These are phyloP conservation scores for Pythium aristosporum DNA, from an alignment of 352 stramenopile genomes.

Conservation along the genomic window DNA sequence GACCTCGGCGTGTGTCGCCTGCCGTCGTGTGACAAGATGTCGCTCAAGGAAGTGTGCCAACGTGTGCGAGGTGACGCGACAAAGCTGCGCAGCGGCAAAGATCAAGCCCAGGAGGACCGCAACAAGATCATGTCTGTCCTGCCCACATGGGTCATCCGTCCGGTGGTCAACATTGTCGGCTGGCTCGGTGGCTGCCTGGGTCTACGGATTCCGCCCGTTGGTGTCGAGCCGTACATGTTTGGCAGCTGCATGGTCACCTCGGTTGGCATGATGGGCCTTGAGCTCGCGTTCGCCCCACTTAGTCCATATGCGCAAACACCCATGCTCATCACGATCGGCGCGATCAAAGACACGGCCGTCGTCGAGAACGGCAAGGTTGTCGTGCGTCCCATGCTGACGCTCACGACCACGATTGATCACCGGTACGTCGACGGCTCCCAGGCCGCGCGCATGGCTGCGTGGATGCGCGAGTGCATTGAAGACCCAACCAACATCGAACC, in stretches of 20 bases:
- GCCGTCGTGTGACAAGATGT: conserved; percentile 51
- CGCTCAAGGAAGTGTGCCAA: conserved; percentile 45
- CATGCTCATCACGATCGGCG: conserved; percentile 68
- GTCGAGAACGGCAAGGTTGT: conserved; percentile 59
- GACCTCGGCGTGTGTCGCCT: conserved; percentile 60
- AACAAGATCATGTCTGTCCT: conserved; percentile 64
- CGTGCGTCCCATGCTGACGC: conserved; percentile 57
- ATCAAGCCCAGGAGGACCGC: conserved; percentile 56
- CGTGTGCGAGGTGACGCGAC: conserved; percentile 45
- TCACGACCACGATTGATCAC: conserved; percentile 75
- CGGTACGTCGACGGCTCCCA: conserved; percentile 67
- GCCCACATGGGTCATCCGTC: conserved; percentile 55
- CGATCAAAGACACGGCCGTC: conserved; percentile 61
- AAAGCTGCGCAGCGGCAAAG: conserved; percentile 53
- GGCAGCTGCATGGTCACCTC: conserved; percentile 71
- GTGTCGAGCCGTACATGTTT: conserved; percentile 74
- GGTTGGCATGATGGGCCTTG: conserved; percentile 69
- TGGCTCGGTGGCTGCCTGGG: conserved; percentile 64
- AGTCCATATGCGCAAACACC: conserved; percentile 61
- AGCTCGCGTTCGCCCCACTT: conserved; percentile 64
- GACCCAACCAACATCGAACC: conserved; percentile 52
- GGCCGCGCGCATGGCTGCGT: conserved; percentile 54
- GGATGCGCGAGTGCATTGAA: conserved; percentile 50
- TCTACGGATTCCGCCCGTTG: conserved; percentile 48
- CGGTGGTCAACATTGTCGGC: conserved; percentile 52